These are phyloP conservation scores for Trichoderma hamatum DNA, from an alignment of 2,329 filamentous ascomycete species.

Conservation along the genomic window DNA sequence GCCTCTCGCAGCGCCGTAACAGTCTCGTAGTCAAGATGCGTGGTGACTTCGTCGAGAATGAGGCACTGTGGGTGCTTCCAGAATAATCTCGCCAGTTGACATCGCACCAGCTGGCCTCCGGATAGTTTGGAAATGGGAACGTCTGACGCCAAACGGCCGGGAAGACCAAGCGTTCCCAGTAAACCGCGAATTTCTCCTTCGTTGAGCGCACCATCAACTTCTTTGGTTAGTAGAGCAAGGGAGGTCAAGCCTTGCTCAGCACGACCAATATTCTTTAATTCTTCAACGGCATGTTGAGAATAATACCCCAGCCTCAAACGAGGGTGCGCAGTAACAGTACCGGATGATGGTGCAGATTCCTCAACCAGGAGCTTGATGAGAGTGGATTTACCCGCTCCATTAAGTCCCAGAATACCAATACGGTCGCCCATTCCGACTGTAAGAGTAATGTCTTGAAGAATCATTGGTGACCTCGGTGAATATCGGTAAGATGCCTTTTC, in stretches of 20 bases:
- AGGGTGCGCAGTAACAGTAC: conserved; percentile 67
- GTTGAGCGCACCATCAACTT: conserved; percentile 54
- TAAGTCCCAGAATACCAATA: conserved; percentile 75
- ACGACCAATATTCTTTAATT: conserved; percentile 59
- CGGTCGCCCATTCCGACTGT: conserved; percentile 74
- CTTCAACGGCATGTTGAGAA: conserved; percentile 77
- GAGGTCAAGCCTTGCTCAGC: conserved; percentile 61
- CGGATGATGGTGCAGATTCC: conserved; percentile 59
- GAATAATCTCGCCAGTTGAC: conserved; percentile 69
- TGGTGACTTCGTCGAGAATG: conserved; percentile 80
- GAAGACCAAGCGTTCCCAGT: conserved; percentile 69
- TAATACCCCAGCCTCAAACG: conserved; percentile 74
- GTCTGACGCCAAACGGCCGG: conserved; percentile 71
- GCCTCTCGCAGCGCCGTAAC: conserved; percentile 71
- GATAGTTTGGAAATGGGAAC: conserved; percentile 74
- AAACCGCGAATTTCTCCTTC: conserved; percentile 71
- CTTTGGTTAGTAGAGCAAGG: conserved; percentile 61
- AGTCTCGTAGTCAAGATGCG: conserved; percentile 82
- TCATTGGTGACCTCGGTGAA: conserved; percentile 38
- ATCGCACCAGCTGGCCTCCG: conserved; percentile 73
- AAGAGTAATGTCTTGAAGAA: conserved; percentile 66
- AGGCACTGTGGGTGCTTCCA: conserved; percentile 71
- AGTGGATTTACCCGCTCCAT: conserved; percentile 82
- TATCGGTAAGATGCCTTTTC: conserved; percentile 73
- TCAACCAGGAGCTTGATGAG: conserved; percentile 72